These are phyloP conservation scores for Penicillium corylophilum DNA, from an alignment of 2,329 filamentous ascomycete genomes.

Conservation along the genomic window DNA sequence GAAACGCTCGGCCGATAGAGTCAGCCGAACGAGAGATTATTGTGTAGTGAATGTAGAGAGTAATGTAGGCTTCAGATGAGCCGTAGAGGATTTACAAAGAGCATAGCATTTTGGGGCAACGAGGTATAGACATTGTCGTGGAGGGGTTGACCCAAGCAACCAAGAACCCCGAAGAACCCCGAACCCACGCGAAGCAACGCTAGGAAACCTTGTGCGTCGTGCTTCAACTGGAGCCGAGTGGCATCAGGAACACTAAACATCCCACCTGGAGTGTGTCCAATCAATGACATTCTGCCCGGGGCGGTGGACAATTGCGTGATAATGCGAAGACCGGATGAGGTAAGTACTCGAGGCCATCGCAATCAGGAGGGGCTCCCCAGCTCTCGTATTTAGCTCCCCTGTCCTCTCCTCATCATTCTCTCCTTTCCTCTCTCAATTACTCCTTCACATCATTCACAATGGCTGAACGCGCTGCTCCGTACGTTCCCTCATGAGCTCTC, in stretches of 20 bases:
- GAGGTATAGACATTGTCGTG: not conserved
- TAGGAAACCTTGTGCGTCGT: not conserved
- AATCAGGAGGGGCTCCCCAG: slow-evolving; percentile 14
- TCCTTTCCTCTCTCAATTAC: slow-evolving; percentile 4
- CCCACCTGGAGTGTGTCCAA: slow-evolving; percentile 29
- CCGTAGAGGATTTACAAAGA: not conserved
- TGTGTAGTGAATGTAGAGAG: not conserved
- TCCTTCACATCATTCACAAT: slow-evolving; percentile 32
- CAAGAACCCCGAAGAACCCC: not conserved
- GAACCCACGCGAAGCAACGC: not conserved
- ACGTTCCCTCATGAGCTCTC: slow-evolving; percentile 20
- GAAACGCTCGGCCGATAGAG: slow-evolving; percentile 25
- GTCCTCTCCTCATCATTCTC: not conserved
- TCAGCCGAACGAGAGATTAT: slow-evolving; percentile 2
- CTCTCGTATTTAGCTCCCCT: slow-evolving; percentile 14
- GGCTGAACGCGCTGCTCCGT: slow-evolving; percentile 46
- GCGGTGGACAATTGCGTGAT: slow-evolving; percentile 41
- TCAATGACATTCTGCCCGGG: slow-evolving; percentile 28
- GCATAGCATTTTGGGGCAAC: not conserved
- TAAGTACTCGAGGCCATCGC: slow-evolving; percentile 4
- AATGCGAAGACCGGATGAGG: slow-evolving; percentile 12
- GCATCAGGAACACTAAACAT: slow-evolving; percentile 25
- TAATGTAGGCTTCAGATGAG: not conserved
- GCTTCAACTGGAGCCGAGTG: not conserved
- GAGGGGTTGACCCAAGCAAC: not conserved